Evolutionary conservation across 1,139 yeast genomes (phyloP).

Genomic region (Nakaseomyces bracarensis): DNA sequence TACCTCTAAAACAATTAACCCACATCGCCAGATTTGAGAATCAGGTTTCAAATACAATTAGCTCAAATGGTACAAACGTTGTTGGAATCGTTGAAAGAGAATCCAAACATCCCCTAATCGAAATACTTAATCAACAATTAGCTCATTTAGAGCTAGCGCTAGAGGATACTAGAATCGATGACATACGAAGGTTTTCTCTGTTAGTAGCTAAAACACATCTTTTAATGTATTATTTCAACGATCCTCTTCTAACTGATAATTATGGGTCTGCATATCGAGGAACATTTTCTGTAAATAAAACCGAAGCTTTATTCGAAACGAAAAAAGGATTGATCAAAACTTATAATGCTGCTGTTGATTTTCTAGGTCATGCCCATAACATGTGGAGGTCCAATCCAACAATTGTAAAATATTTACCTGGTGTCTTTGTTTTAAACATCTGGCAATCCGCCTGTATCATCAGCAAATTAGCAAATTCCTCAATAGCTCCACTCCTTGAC

Average conservation of each 20-base stretch:
- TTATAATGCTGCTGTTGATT: conserved; percentile 68
- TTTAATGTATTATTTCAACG: conserved; percentile 60
- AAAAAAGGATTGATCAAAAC: conserved; percentile 68
- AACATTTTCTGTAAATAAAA: conserved; percentile 12
- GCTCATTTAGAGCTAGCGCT: conserved; percentile 61
- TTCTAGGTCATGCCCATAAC: conserved; percentile 57
- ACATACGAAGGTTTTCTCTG: conserved; percentile 58
- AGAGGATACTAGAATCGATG: conserved; percentile 42
- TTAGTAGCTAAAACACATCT: conserved; percentile 71
- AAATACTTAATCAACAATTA: conserved; percentile 59
- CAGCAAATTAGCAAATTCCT: conserved; percentile 69
- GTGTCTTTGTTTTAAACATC: conserved; percentile 65
- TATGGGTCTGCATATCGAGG: conserved; percentile 10
- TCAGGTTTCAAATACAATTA: conserved; percentile 70
- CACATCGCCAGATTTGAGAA: conserved; percentile 80
- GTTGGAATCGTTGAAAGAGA: conserved; percentile 50
- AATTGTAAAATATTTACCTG: conserved; percentile 73
- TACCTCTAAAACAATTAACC: conserved; percentile 60
- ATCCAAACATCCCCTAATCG: conserved; percentile 66
- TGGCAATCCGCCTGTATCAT: conserved; percentile 92
- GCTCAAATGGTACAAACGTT: conserved; percentile 61
- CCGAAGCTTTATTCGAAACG: conserved; percentile 39
- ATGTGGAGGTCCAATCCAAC: conserved; percentile 53
- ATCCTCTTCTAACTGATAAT: conserved; percentile 9
- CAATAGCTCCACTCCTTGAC: conserved; percentile 59